These are phyloP conservation scores for Diplocarpon mali DNA, from an alignment of 2,329 filamentous ascomycete genomes.

Conservation along the genomic window DNA sequence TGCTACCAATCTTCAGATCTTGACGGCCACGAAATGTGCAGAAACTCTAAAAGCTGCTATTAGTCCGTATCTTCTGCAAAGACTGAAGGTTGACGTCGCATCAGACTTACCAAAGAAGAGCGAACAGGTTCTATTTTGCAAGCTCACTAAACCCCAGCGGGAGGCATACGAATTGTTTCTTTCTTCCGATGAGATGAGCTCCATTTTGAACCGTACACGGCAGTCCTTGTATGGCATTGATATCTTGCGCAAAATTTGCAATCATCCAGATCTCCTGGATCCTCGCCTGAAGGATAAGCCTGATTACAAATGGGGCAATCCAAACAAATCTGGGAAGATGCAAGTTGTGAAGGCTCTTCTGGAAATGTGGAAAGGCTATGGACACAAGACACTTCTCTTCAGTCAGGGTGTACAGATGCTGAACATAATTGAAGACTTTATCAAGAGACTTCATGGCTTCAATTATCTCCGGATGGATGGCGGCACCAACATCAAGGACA, in stretches of 20 bases:
- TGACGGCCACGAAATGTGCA: conserved; percentile 89
- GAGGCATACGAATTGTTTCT: conserved; percentile 74
- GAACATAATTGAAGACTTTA: conserved; percentile 79
- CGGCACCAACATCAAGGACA: conserved; percentile 72
- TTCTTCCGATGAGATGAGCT: conserved; percentile 71
- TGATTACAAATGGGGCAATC: conserved; percentile 67
- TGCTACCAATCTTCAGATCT: conserved; percentile 84
- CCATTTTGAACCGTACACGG: conserved; percentile 62
- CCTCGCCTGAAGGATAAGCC: conserved; percentile 42
- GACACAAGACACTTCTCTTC: conserved; percentile 89
- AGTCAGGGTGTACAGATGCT: conserved; percentile 93
- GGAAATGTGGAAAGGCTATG: conserved; percentile 71
- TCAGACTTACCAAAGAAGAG: conserved; percentile 90
- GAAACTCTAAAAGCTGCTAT: conserved; percentile 91
- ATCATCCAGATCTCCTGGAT: conserved; percentile 83
- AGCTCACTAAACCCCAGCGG: conserved; percentile 69
- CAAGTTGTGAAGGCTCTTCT: conserved; percentile 83
- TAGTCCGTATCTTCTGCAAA: conserved; percentile 82
- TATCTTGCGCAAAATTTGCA: conserved; percentile 89
- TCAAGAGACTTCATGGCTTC: conserved; percentile 55
- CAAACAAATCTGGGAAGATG: conserved; percentile 84
- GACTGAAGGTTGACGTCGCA: conserved; percentile 88
- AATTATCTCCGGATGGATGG: conserved; percentile 89
- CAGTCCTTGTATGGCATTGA: conserved; percentile 87
- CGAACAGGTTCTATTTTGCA: conserved; percentile 93